Evolutionary conservation across 352 stramenopile genomes (phyloP).

Genomic region (Phytophthora sp.): DNA sequence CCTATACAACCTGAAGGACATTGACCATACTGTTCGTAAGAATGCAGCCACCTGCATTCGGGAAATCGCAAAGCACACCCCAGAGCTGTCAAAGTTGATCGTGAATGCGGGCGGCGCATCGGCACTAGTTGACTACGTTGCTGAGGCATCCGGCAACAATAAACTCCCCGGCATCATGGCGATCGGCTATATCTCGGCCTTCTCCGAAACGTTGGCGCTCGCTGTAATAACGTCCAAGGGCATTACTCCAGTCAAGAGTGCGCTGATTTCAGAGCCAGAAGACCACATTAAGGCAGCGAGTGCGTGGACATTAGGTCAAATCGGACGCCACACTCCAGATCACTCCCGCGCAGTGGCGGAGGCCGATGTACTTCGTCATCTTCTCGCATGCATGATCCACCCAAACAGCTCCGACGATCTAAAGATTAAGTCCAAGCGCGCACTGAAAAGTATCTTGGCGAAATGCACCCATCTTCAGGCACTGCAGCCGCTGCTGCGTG

Average conservation of each 20-base stretch:
- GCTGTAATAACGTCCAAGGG: slow-evolving; percentile 95
- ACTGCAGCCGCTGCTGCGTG: slow-evolving; percentile 92
- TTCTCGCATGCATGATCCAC: slow-evolving; percentile 95
- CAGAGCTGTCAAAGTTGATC: slow-evolving; percentile 95
- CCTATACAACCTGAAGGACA: slow-evolving; percentile 95
- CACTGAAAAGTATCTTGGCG: slow-evolving; percentile 93
- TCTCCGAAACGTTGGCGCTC: slow-evolving; percentile 94
- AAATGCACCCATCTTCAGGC: slow-evolving; percentile 96
- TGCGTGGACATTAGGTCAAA: slow-evolving; percentile 96
- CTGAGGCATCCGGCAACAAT: slow-evolving; percentile 91
- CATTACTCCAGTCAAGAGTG: slow-evolving; percentile 93
- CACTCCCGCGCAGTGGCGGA: slow-evolving; percentile 93
- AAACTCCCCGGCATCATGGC: slow-evolving; percentile 96
- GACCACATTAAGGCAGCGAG: slow-evolving; percentile 96
- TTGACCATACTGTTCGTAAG: slow-evolving; percentile 95
- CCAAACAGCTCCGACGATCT: slow-evolving; percentile 93
- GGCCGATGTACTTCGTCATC: slow-evolving; percentile 91
- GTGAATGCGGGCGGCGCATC: slow-evolving; percentile 95
- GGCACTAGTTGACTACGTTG: slow-evolving; percentile 94
- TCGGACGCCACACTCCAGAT: slow-evolving; percentile 93
- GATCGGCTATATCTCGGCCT: slow-evolving; percentile 95
- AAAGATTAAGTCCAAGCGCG: slow-evolving; percentile 94
- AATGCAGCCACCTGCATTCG: slow-evolving; percentile 95
- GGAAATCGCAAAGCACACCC: slow-evolving; percentile 95
- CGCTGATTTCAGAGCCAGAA: slow-evolving; percentile 93